Conservation (phyloP, 495 filamentous ascomycete species). For the Lasiosphaeria ovina region DNA sequence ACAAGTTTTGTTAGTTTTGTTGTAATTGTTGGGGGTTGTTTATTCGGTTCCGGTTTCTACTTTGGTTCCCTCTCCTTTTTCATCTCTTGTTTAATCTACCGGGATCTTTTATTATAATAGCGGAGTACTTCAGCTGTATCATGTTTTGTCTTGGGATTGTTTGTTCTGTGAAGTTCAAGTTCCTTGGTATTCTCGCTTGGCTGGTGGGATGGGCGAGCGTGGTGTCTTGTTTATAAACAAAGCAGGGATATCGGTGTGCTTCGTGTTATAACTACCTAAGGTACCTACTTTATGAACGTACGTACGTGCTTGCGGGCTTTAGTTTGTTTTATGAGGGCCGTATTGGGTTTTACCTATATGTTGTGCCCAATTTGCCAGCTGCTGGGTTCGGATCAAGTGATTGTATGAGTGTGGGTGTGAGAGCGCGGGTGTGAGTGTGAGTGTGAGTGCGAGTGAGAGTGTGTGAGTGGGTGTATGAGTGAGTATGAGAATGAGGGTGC, state of each 20-base stretch:
- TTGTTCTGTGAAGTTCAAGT: not conserved
- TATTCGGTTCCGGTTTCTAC: not conserved
- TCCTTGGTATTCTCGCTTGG: not conserved
- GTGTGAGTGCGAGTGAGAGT: too few species aligned
- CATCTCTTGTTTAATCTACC: not conserved
- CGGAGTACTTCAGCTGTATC: not conserved
- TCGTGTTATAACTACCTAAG: not conserved
- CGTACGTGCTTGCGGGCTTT: too few species aligned
- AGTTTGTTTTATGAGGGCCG: too few species aligned
- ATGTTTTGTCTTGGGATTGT: not conserved
- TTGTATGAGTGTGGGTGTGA: too few species aligned
- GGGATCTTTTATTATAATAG: not conserved
- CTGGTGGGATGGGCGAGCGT: too few species aligned
- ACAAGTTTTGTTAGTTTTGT: slow-evolving; percentile 7
- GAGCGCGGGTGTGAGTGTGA: too few species aligned
- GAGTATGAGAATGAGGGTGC: too few species aligned
- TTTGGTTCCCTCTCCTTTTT: slow-evolving; percentile 2
- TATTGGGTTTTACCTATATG: too few species aligned
- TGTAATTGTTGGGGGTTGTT: slow-evolving; percentile 9
- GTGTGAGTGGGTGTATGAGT: too few species aligned
- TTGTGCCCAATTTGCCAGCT: too few species aligned
- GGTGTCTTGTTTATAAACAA: not conserved
- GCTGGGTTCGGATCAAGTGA: too few species aligned
- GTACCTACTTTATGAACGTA: too few species aligned
- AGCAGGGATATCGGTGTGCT: not conserved